A percentile compares a stretch with the other conserved stretches of the same genome.
Evolutionary conservation across 225 moss, liverwort and hornwort species (phyloP).

Genomic region (Climacium dendroides): DNA sequence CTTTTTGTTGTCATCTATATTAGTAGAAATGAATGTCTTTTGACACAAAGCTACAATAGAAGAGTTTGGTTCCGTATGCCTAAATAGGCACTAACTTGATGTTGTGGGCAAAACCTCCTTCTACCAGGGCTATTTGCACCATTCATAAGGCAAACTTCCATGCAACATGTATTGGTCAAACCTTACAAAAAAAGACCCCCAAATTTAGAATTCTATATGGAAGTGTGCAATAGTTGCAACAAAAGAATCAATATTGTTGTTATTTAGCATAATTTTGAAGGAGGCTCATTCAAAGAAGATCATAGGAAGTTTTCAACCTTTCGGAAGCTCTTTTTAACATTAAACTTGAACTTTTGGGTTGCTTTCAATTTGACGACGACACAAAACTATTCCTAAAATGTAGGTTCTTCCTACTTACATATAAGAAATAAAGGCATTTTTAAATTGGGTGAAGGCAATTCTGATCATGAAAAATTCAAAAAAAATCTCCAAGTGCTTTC

Average conservation of each 20-base stretch:
- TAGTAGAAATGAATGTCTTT: background rate
- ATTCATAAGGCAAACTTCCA: background rate
- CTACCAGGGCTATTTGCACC: too few relatives aligned
- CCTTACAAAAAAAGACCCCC: background rate
- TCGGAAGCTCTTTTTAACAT: accelerated
- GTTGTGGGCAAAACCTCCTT: background rate
- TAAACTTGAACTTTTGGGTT: background rate
- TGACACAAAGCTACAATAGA: background rate
- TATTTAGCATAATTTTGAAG: accelerated
- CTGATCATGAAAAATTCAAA: accelerated
- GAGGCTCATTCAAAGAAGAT: accelerated
- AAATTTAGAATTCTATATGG: background rate
- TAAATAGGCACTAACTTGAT: background rate
- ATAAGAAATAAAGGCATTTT: background rate
- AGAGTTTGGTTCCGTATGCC: background rate
- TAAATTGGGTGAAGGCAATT: too few relatives aligned
- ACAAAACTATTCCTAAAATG: accelerated
- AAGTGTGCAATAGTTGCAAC: background rate
- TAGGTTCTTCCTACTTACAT: background rate
- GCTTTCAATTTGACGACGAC: background rate
- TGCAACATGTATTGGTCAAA: background rate
- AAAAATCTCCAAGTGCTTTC: background rate
- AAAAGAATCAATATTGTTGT: background rate
- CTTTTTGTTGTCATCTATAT: background rate
- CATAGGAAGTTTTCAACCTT: background rate